Conservation (phyloP, 2,329 filamentous ascomycete genomes). For the Cladophialophora exuberans region DNA sequence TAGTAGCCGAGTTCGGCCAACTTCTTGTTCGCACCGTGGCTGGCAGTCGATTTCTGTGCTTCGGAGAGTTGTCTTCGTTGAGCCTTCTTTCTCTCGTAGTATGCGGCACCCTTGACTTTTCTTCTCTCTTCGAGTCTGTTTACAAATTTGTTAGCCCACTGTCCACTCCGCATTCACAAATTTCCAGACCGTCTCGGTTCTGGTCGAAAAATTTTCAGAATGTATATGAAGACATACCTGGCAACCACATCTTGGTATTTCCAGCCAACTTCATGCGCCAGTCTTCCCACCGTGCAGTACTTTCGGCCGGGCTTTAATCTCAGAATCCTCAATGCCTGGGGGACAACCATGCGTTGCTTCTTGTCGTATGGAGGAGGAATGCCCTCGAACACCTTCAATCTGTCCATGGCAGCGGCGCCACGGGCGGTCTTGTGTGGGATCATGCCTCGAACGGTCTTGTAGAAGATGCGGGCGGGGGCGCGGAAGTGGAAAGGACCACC, state of each 20-base stretch:
- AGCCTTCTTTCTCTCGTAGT: conserved; percentile 99
- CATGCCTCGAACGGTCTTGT: conserved; percentile 99
- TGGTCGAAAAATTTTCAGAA: background rate
- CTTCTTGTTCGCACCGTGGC: conserved; percentile 84
- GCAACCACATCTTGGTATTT: conserved; percentile 99
- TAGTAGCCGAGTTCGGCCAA: conserved; percentile 94
- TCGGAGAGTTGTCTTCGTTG: conserved; percentile 86
- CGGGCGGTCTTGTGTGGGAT: conserved; percentile 99
- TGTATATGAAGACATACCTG: conserved; percentile 69
- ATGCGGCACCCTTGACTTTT: conserved; percentile 98
- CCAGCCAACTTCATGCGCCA: conserved; percentile 99
- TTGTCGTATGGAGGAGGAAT: conserved; percentile 98
- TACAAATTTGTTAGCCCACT: conserved; percentile 5
- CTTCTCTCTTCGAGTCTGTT: conserved; percentile 95
- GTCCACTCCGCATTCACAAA: background rate
- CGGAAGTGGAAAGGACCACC: conserved; percentile 99
- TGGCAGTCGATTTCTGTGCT: conserved; percentile 88
- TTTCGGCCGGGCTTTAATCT: conserved; percentile 98
- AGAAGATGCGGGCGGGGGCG: conserved; percentile 98
- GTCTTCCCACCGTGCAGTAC: conserved; percentile 98
- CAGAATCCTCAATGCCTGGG: conserved; percentile 95
- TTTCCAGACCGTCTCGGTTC: background rate
- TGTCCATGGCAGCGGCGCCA: conserved; percentile 93
- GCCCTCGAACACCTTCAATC: conserved; percentile 99
- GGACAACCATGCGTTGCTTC: conserved; percentile 99